Base-by-base conservation (phyloP, 768 basidiomycete species). In the Leccinum subgranulosum region DNA sequence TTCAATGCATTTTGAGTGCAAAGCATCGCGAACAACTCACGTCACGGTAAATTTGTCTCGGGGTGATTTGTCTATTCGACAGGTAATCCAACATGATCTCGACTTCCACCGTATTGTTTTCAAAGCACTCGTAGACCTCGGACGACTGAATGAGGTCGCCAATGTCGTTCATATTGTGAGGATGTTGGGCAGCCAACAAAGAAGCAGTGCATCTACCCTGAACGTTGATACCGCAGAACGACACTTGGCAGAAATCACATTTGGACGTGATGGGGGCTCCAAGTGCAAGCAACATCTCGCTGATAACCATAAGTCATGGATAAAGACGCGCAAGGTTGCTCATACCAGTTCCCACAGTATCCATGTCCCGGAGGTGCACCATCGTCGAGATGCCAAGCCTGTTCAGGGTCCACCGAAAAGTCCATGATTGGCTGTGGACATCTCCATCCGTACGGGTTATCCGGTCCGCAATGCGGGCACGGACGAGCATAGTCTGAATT, bases 1-100 rank as follows among this genome's bases (percentile, higher is more conserved):
- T n/a, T 41, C 39, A 33, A 41, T 64, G 41, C 23, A 23, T 23
- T 23, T 23, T 23, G 2, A 23, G 23, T 23, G 3, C 23, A 23
- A 23, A 23, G 2, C 23, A 47, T 7, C 36, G 7, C 11, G 17
- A n/a, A n/a, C 39, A n/a, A 51, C 79, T 55, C 57, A 88, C 91
- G 69, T 92, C 88, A 56, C 84, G 83, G 69, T 93, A 92, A 43
- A 93, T 88, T 64, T 86, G 81, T 52, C 80, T 79, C 11, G 91
- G 88, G 9, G 80, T 82, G 33, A 90, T 70, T 55, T 80, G 70
- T 58, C 86, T 81, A 15, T 77, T 77, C 14, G 82, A 81, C 46
- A 93, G 72, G 70, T 92, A 92, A 68, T 94, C 92, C 45, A 94
- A 74, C 82, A 94, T 83, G 57, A 90, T 83, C 33, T 93, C 92